Evolutionary conservation across 2,329 filamentous ascomycete species (phyloP).

Genomic region (Basipetospora chlamydospora): DNA sequence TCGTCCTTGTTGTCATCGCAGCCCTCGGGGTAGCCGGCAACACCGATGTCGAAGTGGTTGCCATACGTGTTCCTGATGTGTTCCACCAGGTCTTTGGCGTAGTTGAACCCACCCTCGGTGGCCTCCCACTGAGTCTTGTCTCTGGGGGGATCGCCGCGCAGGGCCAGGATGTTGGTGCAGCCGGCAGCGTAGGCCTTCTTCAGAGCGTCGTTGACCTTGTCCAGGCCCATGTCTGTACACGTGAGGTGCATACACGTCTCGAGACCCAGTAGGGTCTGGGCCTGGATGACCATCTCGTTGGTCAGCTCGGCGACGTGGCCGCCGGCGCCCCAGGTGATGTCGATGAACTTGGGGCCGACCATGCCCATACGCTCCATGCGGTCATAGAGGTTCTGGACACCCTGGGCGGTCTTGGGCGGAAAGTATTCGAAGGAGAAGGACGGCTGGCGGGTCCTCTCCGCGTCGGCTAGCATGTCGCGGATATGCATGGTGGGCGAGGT

Average conservation of each 20-base stretch:
- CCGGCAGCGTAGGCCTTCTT: conserved; percentile 82
- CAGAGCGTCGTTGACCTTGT: conserved; percentile 81
- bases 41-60: conserved; percentile 82
- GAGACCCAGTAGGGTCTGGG: conserved; percentile 86
- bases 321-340: conserved; percentile 96
- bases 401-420: conserved; percentile 90
- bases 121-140: conserved; percentile 91
- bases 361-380: conserved; percentile 98
- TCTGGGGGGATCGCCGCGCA: conserved; percentile 84
- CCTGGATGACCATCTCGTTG: conserved; percentile 92
- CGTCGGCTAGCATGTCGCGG: conserved; percentile 74
- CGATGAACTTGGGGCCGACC: conserved; percentile 87
- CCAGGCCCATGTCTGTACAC: conserved; percentile 92
- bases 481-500: conserved; percentile 64
- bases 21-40: conserved; percentile 92
- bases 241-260: conserved; percentile 99
- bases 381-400: conserved; percentile 98
- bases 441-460: conserved; percentile 62
- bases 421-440: conserved; percentile 99
- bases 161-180: conserved; percentile 91
- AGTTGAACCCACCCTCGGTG: conserved; percentile 73
- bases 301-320: conserved; percentile 83
- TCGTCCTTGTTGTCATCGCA: conserved; percentile 85
- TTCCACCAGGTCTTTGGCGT: conserved; percentile 79
- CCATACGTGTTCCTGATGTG: conserved; percentile 64